Percentiles rank a stretch among this genome's conserved stretches.
phyloP scores from a whole-genome alignment of 1,139 yeast genomes.

The Candida frijolesensis region DNA sequence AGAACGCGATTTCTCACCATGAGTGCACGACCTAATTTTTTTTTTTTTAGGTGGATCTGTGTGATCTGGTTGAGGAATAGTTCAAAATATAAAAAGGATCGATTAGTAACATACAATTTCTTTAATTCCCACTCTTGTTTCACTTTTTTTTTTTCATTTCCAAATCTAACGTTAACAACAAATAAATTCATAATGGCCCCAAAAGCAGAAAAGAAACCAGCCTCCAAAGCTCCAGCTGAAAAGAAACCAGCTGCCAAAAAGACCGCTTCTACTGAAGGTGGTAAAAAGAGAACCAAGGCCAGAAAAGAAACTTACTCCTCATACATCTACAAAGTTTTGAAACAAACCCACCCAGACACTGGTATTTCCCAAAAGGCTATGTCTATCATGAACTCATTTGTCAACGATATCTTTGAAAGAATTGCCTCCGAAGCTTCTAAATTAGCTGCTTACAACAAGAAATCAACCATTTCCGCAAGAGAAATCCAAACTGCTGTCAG shows the following conservation, averaged over 20 bases:
- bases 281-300: constrained; percentile 94
- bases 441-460: constrained; percentile 99
- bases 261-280: constrained; percentile 77
- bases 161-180: constrained; percentile 15
- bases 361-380: constrained; percentile 99
- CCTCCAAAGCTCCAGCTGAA: constrained; percentile 98
- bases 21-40: neutral
- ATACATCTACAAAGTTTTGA: constrained; percentile 96
- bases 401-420: constrained; percentile 94
- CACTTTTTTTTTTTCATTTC: neutral
- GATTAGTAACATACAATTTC: neutral
- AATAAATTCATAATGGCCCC: constrained; percentile 72
- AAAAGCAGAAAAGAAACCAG: constrained; percentile 98
- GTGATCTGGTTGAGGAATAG: neutral
- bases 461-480: constrained; percentile 98
- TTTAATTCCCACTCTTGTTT: neutral
- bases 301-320: constrained; percentile 99
- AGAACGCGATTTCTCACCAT: neutral
- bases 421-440: constrained; percentile 98
- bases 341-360: constrained; percentile 99
- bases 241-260: constrained; percentile 96
- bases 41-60: neutral
- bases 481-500: constrained; percentile 99
- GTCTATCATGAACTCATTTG: constrained; percentile 99
- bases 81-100: neutral